These are phyloP conservation scores for Pseudozyma thailandica DNA, from an alignment of 1,284 basidiomycete species.

Conservation along the genomic window DNA sequence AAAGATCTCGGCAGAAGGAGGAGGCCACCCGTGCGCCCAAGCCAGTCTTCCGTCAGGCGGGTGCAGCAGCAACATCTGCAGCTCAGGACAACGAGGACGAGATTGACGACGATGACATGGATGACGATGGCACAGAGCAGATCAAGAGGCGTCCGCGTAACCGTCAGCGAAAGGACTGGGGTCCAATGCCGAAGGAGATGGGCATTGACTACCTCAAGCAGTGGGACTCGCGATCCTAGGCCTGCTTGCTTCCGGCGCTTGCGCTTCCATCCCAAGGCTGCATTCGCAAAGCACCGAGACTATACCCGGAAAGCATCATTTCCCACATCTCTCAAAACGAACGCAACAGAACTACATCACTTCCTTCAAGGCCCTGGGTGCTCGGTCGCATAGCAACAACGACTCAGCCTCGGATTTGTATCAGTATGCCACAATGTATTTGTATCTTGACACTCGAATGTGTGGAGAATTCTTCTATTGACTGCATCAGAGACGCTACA, in stretches of 20 bases:
- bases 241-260: background rate
- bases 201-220: conserved; percentile 53
- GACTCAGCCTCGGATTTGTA: no score
- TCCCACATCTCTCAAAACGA: no score
- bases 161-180: conserved; percentile 43
- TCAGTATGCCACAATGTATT: no score
- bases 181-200: conserved; percentile 46
- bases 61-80: conserved; percentile 2
- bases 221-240: conserved; percentile 35
- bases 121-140: conserved; percentile 15
- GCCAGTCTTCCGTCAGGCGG: conserved; percentile 40
- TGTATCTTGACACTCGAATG: no score
- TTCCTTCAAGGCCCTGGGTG: no score
- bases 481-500: no score
- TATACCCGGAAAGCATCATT: conserved; percentile 1
- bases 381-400: no score
- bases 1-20: conserved; percentile 40
- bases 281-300: no score
- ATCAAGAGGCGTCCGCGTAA: conserved; percentile 46
- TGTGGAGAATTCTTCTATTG: no score
- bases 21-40: conserved; percentile 40
- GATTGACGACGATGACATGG: conserved; percentile 21
- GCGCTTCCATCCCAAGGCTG: background rate
- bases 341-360: no score
- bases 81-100: conserved; percentile 12